phyloP scores from a whole-genome alignment of 2,329 filamentous ascomycete species.

The Trichophyton benhamiae region DNA sequence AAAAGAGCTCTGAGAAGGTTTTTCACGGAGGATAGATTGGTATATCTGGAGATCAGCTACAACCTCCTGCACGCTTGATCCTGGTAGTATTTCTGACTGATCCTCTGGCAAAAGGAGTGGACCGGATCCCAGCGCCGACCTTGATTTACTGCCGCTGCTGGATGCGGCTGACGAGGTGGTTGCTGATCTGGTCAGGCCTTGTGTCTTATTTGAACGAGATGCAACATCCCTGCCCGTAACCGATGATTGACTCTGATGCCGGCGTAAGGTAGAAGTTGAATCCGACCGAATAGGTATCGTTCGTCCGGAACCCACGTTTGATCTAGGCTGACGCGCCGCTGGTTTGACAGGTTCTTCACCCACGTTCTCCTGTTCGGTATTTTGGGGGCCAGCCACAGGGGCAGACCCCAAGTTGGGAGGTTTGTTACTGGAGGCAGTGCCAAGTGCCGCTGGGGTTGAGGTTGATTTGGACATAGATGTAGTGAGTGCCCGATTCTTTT shows the following conservation, averaged over 20 bases:
- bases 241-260: background rate
- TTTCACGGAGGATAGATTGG: conserved; percentile 26
- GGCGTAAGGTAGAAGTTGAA: background rate
- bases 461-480: conserved; percentile 22
- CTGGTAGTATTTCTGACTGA: conserved; percentile 25
- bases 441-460: conserved; percentile 22
- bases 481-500: conserved; percentile 18
- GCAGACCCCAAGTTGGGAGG: background rate
- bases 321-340: no score
- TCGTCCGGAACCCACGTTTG: background rate
- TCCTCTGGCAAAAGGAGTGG: conserved; percentile 30
- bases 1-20: conserved; percentile 8
- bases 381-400: background rate
- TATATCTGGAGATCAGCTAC: conserved; percentile 29
- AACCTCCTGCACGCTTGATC: conserved; percentile 30
- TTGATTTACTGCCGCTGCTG: conserved; percentile 9
- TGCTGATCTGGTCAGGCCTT: background rate
- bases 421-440: background rate
- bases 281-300: background rate
- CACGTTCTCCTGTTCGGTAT: background rate
- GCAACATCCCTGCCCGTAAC: background rate
- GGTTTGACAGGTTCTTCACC: background rate
- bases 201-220: background rate
- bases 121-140: conserved; percentile 19
- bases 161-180: background rate